Conservation (phyloP, 1,139 yeast genomes). For the Candida dubliniensis region DNA sequence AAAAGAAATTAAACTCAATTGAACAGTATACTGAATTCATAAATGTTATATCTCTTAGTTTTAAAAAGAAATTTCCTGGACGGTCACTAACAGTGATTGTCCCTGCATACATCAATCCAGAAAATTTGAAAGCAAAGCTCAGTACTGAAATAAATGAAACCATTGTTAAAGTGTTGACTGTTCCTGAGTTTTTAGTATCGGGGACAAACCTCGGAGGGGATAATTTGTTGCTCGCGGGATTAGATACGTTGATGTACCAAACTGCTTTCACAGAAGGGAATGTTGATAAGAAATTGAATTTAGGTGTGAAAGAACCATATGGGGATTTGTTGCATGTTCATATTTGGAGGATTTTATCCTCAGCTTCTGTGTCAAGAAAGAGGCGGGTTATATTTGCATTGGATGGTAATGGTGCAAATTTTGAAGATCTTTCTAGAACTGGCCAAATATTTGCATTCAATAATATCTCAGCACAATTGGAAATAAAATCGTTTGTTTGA, state of each 20-base stretch:
- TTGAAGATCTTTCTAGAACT: slow-evolving; percentile 11
- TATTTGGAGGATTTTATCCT: slow-evolving; percentile 3
- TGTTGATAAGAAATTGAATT: background rate
- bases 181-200: slow-evolving; percentile 22
- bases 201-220: background rate
- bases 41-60: background rate
- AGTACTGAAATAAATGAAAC: background rate
- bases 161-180: slow-evolving; percentile 10
- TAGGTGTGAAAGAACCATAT: slow-evolving; percentile 26
- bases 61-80: slow-evolving; percentile 8
- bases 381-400: slow-evolving; percentile 18
- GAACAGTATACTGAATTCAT: slow-evolving; percentile 1
- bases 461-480: slow-evolving; percentile 13
- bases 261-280: slow-evolving; percentile 17
- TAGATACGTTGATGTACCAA: slow-evolving; percentile 26
- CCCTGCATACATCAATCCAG: slow-evolving; percentile 7
- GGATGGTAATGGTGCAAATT: slow-evolving; percentile 6
- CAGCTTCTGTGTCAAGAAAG: slow-evolving; percentile 7
- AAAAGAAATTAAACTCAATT: slow-evolving; percentile 1
- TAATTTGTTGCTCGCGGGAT: slow-evolving; percentile 23
- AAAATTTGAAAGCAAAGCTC: background rate
- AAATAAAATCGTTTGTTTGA: slow-evolving; percentile 8
- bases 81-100: slow-evolving; percentile 13
- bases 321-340: slow-evolving; percentile 19
- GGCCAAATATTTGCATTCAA: slow-evolving; percentile 18